These are phyloP conservation scores for Collybia mongolica DNA, from an alignment of 768 basidiomycete genomes.

Conservation along the genomic window DNA sequence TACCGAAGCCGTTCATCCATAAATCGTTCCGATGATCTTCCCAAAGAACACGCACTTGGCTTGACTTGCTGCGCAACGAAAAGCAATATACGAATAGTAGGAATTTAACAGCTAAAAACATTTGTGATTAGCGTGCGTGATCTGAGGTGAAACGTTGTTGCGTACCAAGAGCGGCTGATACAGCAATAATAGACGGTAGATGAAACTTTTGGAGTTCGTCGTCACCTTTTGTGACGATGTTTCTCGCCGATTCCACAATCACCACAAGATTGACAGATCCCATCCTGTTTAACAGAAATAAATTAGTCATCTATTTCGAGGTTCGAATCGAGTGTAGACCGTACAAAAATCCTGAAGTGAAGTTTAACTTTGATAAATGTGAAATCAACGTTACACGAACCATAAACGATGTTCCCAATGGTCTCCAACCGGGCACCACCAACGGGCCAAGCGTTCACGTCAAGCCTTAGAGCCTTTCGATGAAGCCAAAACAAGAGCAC, in stretches of 20 bases:
- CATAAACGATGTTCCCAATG: constrained; percentile 87
- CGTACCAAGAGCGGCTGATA: constrained; percentile 76
- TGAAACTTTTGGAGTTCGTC: constrained; percentile 65
- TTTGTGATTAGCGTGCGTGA: background rate
- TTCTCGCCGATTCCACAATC: constrained; percentile 81
- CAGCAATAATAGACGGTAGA: constrained; percentile 80
- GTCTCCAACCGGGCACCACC: constrained; percentile 89
- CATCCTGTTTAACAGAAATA: constrained; percentile 58
- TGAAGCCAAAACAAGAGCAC: constrained; percentile 81
- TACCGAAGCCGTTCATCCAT: constrained; percentile 80
- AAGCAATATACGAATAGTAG: constrained; percentile 86
- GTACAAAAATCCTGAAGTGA: constrained; percentile 46
- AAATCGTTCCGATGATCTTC: constrained; percentile 95
- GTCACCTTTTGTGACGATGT: constrained; percentile 57
- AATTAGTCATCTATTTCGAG: background rate
- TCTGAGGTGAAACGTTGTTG: constrained; percentile 1
- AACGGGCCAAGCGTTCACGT: constrained; percentile 88
- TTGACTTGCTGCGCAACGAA: constrained; percentile 74
- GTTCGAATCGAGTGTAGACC: constrained; percentile 8
- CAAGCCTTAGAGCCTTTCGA: constrained; percentile 65
- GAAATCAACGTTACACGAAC: constrained; percentile 28
- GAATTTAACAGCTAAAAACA: constrained; percentile 69
- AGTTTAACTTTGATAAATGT: background rate
- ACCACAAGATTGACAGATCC: constrained; percentile 88
- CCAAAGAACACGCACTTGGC: constrained; percentile 94